Conservation (phyloP, 2,329 filamentous ascomycete genomes). For the Penicillium olsonii region DNA sequence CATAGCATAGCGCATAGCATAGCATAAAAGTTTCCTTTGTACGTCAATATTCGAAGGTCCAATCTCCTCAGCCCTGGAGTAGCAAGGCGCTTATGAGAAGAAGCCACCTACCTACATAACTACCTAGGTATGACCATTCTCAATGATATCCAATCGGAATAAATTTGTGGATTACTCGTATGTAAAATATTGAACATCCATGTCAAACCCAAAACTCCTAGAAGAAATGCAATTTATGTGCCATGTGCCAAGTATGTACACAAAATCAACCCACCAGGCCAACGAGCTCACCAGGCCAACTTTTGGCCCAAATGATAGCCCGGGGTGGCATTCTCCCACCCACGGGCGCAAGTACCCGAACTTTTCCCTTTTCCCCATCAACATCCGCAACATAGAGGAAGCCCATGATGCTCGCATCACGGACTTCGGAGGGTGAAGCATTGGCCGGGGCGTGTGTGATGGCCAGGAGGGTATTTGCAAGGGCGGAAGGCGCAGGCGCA, state of each 20-base stretch:
- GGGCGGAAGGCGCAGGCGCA: constrained; percentile 57
- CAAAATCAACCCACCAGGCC: constrained; percentile 64
- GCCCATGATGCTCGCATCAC: constrained; percentile 82
- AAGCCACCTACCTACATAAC: no score
- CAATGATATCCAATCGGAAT: background rate
- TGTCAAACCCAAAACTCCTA: background rate
- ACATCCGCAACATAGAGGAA: constrained; percentile 93
- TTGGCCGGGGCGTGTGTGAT: constrained; percentile 75
- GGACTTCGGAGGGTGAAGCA: constrained; percentile 70
- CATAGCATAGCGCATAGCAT: constrained; percentile 2
- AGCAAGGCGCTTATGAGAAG: no score
- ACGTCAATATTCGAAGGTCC: background rate
- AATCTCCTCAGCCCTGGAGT: no score
- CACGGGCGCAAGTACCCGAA: constrained; percentile 81
- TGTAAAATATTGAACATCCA: background rate
- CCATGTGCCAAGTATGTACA: constrained; percentile 2
- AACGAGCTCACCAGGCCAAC: constrained; percentile 82
- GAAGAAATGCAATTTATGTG: constrained; percentile 2
- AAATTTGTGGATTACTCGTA: background rate
- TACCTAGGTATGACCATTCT: no score
- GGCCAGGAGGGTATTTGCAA: constrained; percentile 81
- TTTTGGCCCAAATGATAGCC: constrained; percentile 75
- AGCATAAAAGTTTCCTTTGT: background rate
- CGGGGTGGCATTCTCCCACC: constrained; percentile 76
- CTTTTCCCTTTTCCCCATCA: constrained; percentile 76